phyloP scores from a whole-genome alignment of 495 filamentous ascomycete genomes.

The Aspergillus cavernicola region DNA sequence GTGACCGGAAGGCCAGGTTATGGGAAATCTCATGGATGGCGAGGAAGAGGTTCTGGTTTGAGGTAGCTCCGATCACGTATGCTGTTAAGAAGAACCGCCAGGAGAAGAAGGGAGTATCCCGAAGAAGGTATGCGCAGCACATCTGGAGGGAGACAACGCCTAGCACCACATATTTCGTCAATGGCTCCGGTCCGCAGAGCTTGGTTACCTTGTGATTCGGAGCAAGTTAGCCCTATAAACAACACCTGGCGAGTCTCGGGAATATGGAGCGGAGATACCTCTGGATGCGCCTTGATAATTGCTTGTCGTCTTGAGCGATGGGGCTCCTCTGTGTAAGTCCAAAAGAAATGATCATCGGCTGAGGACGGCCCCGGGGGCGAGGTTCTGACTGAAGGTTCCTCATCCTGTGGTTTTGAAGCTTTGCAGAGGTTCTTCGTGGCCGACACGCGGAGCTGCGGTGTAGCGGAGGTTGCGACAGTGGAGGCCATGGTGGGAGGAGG shows the following conservation, averaged over 20 bases:
- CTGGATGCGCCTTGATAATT: conserved; percentile 98
- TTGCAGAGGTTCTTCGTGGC: conserved; percentile 26
- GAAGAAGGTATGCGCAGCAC: conserved; percentile 72
- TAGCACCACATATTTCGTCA: conserved; percentile 91
- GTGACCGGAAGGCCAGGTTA: conserved; percentile 88
- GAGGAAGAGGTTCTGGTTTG: conserved; percentile 98
- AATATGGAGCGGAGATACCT: conserved; percentile 52
- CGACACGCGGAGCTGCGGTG: conserved; percentile 39
- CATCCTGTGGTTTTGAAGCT: conserved; percentile 16
- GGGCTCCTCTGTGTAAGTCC: conserved; percentile 99
- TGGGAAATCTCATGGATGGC: conserved; percentile 99
- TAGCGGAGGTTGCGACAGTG: conserved; percentile 28
- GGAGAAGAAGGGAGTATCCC: conserved; percentile 75
- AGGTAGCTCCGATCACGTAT: conserved; percentile 91
- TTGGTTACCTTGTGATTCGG: conserved; percentile 70
- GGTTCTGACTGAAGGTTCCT: conserved; percentile 24
- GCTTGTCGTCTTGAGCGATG: conserved; percentile 84
- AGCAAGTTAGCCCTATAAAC: not conserved
- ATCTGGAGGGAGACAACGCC: conserved; percentile 82
- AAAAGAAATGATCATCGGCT: conserved; percentile 63
- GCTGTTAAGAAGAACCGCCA: conserved; percentile 78
- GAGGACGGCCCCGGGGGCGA: conserved; percentile 32
- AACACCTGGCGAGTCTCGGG: not conserved
- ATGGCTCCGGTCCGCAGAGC: conserved; percentile 92
- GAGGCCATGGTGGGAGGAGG: conserved; percentile 27